These are phyloP conservation scores for Diaporthe australafricana DNA, from an alignment of 2,329 filamentous ascomycete genomes.

Conservation along the genomic window DNA sequence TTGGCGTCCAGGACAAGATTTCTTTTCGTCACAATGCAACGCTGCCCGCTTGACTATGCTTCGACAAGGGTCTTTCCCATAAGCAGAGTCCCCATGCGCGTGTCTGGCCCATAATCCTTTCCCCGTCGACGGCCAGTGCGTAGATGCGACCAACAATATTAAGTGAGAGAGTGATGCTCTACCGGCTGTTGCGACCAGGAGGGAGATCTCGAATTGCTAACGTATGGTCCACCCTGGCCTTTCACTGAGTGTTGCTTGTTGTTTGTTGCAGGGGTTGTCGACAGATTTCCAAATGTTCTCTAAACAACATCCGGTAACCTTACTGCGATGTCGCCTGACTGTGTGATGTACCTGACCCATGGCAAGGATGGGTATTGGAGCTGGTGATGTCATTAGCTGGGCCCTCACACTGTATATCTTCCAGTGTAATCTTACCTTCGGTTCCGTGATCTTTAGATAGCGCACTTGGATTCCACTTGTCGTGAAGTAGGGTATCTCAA, in stretches of 20 bases:
- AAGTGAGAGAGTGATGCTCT: not conserved
- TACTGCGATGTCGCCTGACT: conserved; percentile 96
- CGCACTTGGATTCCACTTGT: conserved; percentile 98
- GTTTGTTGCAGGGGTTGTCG: not conserved
- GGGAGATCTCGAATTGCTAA: not conserved
- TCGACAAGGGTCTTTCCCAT: not conserved
- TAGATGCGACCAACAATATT: not conserved
- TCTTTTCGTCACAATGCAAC: not conserved
- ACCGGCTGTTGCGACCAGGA: not conserved
- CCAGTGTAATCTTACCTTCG: conserved; percentile 77
- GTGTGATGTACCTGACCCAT: conserved; percentile 99
- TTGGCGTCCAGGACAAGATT: not conserved
- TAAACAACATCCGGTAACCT: conserved; percentile 90
- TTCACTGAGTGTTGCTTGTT: too few relatives aligned
- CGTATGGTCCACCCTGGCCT: not conserved
- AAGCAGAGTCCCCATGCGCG: not conserved
- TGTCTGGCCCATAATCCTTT: not conserved
- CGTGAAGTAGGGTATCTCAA: conserved; percentile 99
- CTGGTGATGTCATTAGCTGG: conserved; percentile 57
- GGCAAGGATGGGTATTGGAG: conserved; percentile 97
- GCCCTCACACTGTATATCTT: not conserved
- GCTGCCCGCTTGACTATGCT: not conserved
- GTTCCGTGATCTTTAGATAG: conserved; percentile 99
- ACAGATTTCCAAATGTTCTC: conserved; percentile 39
- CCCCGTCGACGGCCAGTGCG: not conserved